Evolutionary conservation across 306 rosid genomes (phyloP).

Genomic region (Prunus armeniaca): DNA sequence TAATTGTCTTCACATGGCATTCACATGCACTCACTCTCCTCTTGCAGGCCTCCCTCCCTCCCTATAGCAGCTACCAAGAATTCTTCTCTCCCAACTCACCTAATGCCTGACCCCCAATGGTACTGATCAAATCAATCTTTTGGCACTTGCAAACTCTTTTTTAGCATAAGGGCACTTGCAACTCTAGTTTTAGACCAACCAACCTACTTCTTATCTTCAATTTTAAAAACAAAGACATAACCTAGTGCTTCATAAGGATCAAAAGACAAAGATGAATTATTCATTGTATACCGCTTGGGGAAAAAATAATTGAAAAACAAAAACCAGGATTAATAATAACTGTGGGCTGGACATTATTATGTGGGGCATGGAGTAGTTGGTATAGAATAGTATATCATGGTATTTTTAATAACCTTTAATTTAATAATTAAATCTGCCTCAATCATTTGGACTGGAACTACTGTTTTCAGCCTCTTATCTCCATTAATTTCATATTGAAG

Average conservation of each 20-base stretch:
- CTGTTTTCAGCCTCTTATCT: slow-evolving; percentile 25
- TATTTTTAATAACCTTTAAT: slow-evolving; percentile 14
- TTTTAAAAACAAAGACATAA: too few relatives aligned
- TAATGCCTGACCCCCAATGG: slow-evolving; percentile 19
- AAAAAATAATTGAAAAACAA: neutral
- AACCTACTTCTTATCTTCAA: neutral
- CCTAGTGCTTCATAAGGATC: neutral
- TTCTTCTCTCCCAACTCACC: slow-evolving; percentile 37
- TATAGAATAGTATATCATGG: neutral
- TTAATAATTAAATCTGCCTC: slow-evolving; percentile 22
- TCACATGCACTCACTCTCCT: slow-evolving; percentile 46
- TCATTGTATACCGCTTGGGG: neutral
- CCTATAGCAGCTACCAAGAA: slow-evolving; percentile 20
- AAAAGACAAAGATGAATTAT: neutral
- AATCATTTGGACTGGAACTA: slow-evolving; percentile 35
- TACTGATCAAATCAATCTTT: slow-evolving; percentile 37
- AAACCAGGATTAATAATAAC: neutral
- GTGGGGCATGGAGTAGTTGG: slow-evolving; percentile 21
- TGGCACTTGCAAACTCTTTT: slow-evolving; percentile 13
- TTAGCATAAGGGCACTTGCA: neutral
- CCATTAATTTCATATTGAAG: neutral
- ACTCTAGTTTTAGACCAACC: neutral
- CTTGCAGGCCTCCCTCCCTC: slow-evolving; percentile 2
- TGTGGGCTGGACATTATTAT: slow-evolving; percentile 13
- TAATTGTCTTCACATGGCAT: slow-evolving; percentile 74